Conservation (phyloP, 2,329 filamentous ascomycete species). For the Sarocladiaceae sp. region DNA sequence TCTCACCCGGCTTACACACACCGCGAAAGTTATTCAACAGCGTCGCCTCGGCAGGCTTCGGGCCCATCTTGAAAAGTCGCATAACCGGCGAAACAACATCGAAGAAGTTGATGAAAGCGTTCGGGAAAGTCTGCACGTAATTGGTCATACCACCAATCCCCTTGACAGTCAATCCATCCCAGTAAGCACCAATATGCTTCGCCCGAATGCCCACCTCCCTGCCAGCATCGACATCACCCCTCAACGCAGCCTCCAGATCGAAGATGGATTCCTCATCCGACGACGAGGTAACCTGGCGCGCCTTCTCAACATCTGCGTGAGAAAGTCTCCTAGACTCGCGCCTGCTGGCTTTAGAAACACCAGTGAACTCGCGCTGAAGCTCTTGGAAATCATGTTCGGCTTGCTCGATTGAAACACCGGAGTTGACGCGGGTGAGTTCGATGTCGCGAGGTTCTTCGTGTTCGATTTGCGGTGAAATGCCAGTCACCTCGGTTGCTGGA, state of each 20-base stretch:
- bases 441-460: constrained; percentile 6
- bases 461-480: constrained; percentile 15
- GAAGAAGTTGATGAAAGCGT: constrained; percentile 73
- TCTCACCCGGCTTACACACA: constrained; percentile 75
- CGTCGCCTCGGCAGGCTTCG: constrained; percentile 66
- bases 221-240: constrained; percentile 68
- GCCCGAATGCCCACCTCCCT: constrained; percentile 72
- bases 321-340: constrained; percentile 11
- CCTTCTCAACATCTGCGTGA: constrained; percentile 55
- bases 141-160: constrained; percentile 72
- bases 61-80: constrained; percentile 59
- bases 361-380: constrained; percentile 58
- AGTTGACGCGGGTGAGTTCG: constrained; percentile 9
- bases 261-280: constrained; percentile 52
- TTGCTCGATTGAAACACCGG: constrained; percentile 59
- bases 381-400: constrained; percentile 69
- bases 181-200: constrained; percentile 77
- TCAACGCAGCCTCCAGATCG: constrained; percentile 70
- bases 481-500: constrained; percentile 17
- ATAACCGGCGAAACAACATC: constrained; percentile 65
- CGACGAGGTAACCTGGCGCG: constrained; percentile 25
- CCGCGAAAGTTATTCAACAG: constrained; percentile 71
- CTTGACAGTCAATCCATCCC: constrained; percentile 72
- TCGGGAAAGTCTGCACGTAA: constrained; percentile 70
- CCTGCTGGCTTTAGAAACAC: constrained; percentile 48